Evolutionary conservation across 2,329 filamentous ascomycete genomes (phyloP).

Genomic region (Verticillium longisporum): DNA sequence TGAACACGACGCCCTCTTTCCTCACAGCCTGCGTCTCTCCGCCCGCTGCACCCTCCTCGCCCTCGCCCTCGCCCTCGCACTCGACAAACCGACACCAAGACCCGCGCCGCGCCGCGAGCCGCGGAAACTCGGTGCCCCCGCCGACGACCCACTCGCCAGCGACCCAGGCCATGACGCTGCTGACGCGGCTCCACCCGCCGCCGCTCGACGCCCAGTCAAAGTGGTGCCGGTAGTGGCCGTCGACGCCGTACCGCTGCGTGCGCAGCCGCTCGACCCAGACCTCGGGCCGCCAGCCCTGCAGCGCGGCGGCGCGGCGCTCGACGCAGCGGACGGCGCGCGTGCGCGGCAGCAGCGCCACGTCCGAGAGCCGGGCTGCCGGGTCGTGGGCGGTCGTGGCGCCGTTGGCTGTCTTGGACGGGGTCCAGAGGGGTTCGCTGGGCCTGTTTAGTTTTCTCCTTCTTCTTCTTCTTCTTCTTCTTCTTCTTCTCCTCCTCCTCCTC

Average conservation of each 20-base stretch:
- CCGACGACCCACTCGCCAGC: constrained; percentile 31
- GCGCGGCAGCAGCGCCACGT: constrained; percentile 44
- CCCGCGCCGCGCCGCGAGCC: constrained; percentile 22
- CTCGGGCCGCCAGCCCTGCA: constrained; percentile 48
- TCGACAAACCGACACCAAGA: constrained; percentile 44
- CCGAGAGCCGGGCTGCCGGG: constrained; percentile 40
- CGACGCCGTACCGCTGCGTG: constrained; percentile 39
- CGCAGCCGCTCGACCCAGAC: constrained; percentile 46
- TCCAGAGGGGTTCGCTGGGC: constrained; percentile 38
- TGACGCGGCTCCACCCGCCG: constrained; percentile 41
- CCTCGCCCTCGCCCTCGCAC: constrained; percentile 33
- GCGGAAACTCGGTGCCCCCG: constrained; percentile 46
- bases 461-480: no score
- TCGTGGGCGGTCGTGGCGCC: constrained; percentile 33
- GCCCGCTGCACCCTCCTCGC: background rate
- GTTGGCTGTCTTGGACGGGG: constrained; percentile 42
- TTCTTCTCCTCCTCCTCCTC: no score
- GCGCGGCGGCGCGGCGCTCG: constrained; percentile 35
- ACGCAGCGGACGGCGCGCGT: constrained; percentile 36
- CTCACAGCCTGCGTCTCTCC: constrained; percentile 1
- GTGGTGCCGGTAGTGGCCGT: constrained; percentile 46
- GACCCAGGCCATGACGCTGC: constrained; percentile 50
- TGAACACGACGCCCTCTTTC: constrained; percentile 36
- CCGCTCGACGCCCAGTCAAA: constrained; percentile 43
- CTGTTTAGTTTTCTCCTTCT: background rate